Conservation (phyloP, 768 basidiomycete genomes). For the Boletus rubropictus region DNA sequence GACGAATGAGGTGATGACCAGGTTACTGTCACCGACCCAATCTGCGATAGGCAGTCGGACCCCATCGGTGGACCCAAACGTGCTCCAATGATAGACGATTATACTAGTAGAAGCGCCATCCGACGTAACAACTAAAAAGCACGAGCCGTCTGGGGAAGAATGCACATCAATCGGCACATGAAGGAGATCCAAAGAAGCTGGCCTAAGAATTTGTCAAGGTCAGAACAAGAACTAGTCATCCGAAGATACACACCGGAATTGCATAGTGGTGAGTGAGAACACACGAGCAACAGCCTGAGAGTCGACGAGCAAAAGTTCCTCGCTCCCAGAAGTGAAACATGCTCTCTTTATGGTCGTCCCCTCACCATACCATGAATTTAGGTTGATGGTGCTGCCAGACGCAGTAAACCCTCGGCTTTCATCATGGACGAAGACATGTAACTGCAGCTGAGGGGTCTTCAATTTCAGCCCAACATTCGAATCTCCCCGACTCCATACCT, state of each 20-base stretch:
- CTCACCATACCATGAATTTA: constrained; percentile 42
- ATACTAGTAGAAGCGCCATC: constrained; percentile 19
- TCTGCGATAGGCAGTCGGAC: constrained; percentile 33
- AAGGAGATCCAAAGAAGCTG: constrained; percentile 40
- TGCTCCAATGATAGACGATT: constrained; percentile 49
- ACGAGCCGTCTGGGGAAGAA: constrained; percentile 53
- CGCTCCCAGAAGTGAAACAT: constrained; percentile 44
- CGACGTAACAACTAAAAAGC: constrained; percentile 35
- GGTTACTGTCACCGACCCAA: constrained; percentile 17
- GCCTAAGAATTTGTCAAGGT: constrained; percentile 27
- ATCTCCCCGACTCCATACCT: constrained; percentile 28
- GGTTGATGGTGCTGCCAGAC: constrained; percentile 38
- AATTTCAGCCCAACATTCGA: not conserved
- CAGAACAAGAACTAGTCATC: not conserved
- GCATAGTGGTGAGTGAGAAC: constrained; percentile 48
- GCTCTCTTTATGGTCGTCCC: constrained; percentile 33
- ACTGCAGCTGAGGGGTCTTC: constrained; percentile 24
- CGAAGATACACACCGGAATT: constrained; percentile 41
- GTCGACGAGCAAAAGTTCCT: constrained; percentile 52
- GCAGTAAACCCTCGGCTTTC: constrained; percentile 41
- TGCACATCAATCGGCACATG: constrained; percentile 30
- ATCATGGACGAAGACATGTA: constrained; percentile 47
- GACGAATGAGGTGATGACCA: constrained; percentile 43
- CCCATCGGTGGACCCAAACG: constrained; percentile 50
- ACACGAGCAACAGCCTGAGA: constrained; percentile 39